These are phyloP conservation scores for Geum urbanum DNA, from an alignment of 306 rosid genomes.

Conservation along the genomic window DNA sequence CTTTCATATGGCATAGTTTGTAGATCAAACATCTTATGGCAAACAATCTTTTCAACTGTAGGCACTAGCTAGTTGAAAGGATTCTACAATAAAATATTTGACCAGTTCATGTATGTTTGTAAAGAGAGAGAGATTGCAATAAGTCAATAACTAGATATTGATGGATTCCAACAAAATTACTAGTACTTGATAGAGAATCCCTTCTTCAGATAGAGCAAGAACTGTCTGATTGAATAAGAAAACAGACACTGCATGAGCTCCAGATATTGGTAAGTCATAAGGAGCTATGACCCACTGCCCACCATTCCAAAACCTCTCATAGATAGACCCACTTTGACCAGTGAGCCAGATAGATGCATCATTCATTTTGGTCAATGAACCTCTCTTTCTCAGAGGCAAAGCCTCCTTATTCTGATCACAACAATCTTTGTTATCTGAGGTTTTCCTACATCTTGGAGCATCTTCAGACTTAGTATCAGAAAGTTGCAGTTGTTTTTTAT, in stretches of 20 bases:
- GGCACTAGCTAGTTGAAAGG: not conserved
- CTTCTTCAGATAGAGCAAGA: slow-evolving; percentile 78
- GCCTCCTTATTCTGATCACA: slow-evolving; percentile 12
- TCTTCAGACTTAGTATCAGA: slow-evolving; percentile 31
- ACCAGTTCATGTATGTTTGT: not conserved
- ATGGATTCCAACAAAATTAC: not conserved
- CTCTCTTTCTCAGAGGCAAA: slow-evolving; percentile 62
- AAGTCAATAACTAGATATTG: not conserved
- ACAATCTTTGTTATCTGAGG: slow-evolving; percentile 16
- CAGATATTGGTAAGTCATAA: slow-evolving; percentile 67
- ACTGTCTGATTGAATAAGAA: slow-evolving; percentile 59
- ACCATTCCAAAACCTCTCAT: slow-evolving; percentile 97
- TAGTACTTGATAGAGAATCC: slow-evolving; percentile 68
- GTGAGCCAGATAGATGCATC: slow-evolving; percentile 79
- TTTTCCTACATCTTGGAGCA: slow-evolving; percentile 25
- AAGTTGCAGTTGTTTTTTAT: slow-evolving; percentile 14
- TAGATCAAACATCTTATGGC: not conserved
- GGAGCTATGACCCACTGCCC: slow-evolving; percentile 90
- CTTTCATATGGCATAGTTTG: not conserved
- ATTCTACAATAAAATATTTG: not conserved
- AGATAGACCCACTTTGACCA: slow-evolving; percentile 83
- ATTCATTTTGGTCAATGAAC: slow-evolving; percentile 73
- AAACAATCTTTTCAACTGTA: not conserved
- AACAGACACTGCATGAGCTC: slow-evolving; percentile 55
- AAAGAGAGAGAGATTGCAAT: no score